These are phyloP conservation scores for Amylostereum chailletii DNA, from an alignment of 1,284 basidiomycete species.

Conservation along the genomic window DNA sequence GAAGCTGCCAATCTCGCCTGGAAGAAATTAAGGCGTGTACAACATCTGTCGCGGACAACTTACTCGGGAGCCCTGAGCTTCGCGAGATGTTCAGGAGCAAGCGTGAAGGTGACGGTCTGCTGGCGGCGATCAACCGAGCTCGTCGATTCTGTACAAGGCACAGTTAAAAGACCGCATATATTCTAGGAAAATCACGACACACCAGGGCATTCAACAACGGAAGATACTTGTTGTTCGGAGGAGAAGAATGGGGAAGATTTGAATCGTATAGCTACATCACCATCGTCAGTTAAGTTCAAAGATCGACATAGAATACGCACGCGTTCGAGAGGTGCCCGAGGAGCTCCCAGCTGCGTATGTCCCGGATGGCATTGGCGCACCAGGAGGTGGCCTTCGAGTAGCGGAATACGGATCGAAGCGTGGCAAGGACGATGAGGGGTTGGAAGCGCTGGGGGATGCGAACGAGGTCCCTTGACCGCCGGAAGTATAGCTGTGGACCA, in stretches of 20 bases:
- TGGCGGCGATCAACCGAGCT: conserved; percentile 67
- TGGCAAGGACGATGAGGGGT: conserved; percentile 12
- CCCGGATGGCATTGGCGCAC: too few relatives aligned
- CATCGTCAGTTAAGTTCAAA: neutral
- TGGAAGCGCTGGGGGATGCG: too few relatives aligned
- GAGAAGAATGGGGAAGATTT: conserved; percentile 73
- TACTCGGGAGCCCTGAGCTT: conserved; percentile 54
- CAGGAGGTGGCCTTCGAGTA: conserved; percentile 32
- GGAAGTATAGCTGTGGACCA: neutral
- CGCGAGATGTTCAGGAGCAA: conserved; percentile 52
- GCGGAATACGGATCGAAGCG: conserved; percentile 61
- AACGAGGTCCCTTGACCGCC: too few relatives aligned
- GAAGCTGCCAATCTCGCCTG: conserved; percentile 71
- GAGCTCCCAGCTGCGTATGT: too few relatives aligned
- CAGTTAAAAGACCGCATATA: neutral
- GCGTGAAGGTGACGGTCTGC: conserved; percentile 49
- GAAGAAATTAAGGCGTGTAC: neutral
- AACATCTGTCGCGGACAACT: conserved; percentile 6
- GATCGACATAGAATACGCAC: neutral
- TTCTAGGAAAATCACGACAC: conserved; percentile 9
- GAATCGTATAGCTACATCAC: conserved; percentile 55
- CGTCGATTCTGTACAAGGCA: conserved; percentile 53
- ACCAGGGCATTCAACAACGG: conserved; percentile 70
- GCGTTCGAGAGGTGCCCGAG: too few relatives aligned
- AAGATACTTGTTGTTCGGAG: conserved; percentile 56